Base-by-base conservation (phyloP, 805 yeast species). In the Ogataea pignaliae region DNA sequence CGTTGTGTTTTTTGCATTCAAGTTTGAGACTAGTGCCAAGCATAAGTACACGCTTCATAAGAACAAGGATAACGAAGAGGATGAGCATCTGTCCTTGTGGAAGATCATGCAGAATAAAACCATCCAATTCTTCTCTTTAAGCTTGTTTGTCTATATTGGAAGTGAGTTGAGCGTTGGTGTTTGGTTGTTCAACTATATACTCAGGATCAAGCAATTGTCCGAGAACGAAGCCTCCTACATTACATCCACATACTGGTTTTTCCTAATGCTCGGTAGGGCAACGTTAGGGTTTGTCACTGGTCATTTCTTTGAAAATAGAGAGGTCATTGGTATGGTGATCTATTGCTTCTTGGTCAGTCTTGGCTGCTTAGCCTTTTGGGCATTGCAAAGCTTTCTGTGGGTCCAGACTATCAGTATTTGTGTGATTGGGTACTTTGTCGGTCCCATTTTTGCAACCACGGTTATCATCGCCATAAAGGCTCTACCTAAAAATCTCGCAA, bases 391-490 rank as follows among this genome's bases (percentile, higher is more conserved):
- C 9, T 32, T 41, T 3, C 40, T 59, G 3, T 21, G 41, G 28
- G 10, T 71, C 1, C 65, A 72, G 34, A 66, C 65, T 30, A 43
- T 65, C 0, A 53, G 65, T 2, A 71, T 72, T 3, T 67, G 70
- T 34, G 4, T 68, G 10, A 60, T 72, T n/a, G 83, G 81, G 1
- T 63, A 69, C 39, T 65, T 70, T 40, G 75, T 75, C 10, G 83
- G 82, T 8, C 82, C 82, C 10, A 62, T 75, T 10, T 76, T 74
- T 61, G 89, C 95, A 1, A 81, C 90, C 7, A 77, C 85, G 0
- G 79, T 85, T 40, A 76, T 84, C 12, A 75, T 83, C 10, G 72
- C 88, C 1, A 62, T 85, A 37, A 78, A 79, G 43, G 66, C 79
- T 2, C 60, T 88, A 36, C 95, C 95, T 0, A 62, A 66, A 26